Percentiles rank a stretch among this genome's conserved stretches.
Conservation (phyloP, 176 grass and related monocot genomes). For the Rhynchospora tenuis region DNA sequence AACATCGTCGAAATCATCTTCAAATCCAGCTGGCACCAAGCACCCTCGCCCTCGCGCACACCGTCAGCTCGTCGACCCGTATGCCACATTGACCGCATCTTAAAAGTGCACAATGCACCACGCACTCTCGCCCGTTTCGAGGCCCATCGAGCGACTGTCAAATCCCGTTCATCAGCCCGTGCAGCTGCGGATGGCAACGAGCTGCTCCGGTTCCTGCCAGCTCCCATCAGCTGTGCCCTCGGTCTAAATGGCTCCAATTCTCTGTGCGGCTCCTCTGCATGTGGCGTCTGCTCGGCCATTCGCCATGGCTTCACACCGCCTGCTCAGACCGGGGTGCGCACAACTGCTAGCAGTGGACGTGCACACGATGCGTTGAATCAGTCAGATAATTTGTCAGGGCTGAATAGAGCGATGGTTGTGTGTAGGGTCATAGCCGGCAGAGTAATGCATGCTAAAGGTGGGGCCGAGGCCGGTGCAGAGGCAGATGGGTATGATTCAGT, state of each 20-base stretch:
- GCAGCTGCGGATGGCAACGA: conserved; percentile 93
- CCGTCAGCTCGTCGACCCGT: conserved; percentile 25
- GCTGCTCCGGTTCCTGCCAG: conserved; percentile 86
- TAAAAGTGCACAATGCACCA: conserved; percentile 66
- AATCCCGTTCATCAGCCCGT: conserved; percentile 31
- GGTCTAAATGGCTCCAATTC: conserved; percentile 42
- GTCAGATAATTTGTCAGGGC: background rate
- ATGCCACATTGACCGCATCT: conserved; percentile 72
- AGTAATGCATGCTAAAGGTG: conserved; percentile 20
- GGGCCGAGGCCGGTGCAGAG: background rate
- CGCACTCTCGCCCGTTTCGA: conserved; percentile 89
- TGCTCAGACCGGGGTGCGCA: conserved; percentile 52
- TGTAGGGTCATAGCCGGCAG: conserved; percentile 94
- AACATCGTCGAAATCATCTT: conserved; percentile 99
- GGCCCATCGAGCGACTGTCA: conserved; percentile 76
- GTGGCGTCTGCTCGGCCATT: conserved; percentile 70
- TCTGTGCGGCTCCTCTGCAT: conserved; percentile 36
- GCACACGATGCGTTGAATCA: conserved; percentile 34
- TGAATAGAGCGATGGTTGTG: conserved; percentile 70
- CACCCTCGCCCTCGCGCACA: background rate
- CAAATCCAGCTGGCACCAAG: conserved; percentile 93
- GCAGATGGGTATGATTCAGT: conserved; percentile 61
- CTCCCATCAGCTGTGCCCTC: conserved; percentile 60
- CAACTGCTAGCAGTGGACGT: conserved; percentile 74
- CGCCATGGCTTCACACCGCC: conserved; percentile 55